phyloP scores from a whole-genome alignment of 2,329 filamentous ascomycete genomes.

The Hawksworthiomyces lignivorus region DNA sequence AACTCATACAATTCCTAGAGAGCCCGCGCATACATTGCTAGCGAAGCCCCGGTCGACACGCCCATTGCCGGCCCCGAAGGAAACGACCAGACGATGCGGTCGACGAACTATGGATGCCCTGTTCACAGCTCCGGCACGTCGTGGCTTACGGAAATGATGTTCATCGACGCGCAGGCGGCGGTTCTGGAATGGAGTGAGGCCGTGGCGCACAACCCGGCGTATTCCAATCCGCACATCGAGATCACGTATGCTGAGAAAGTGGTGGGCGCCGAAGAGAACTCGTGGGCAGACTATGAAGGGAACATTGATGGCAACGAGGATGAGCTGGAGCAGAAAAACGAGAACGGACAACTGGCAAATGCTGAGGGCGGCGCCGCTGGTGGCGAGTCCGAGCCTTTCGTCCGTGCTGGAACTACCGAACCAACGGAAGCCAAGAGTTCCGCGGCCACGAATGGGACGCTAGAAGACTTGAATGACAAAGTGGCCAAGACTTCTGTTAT shows the following conservation, averaged over 20 bases:
- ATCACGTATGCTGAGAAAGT: slow-evolving; percentile 15
- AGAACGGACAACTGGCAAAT: too few relatives aligned
- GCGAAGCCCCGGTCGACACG: slow-evolving; percentile 40
- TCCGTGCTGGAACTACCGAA: too few relatives aligned
- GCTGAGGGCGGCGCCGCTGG: too few relatives aligned
- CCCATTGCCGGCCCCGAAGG: slow-evolving; percentile 46
- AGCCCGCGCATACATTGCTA: slow-evolving; percentile 53
- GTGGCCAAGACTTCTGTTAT: too few relatives aligned
- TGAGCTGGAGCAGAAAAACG: background rate
- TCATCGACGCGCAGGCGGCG: slow-evolving; percentile 35
- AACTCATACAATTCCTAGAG: slow-evolving; percentile 33
- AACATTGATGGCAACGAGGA: background rate
- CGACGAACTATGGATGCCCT: slow-evolving; percentile 51
- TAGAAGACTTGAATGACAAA: too few relatives aligned
- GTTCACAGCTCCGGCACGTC: slow-evolving; percentile 62
- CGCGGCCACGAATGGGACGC: too few relatives aligned
- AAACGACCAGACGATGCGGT: slow-evolving; percentile 30
- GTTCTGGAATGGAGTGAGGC: slow-evolving; percentile 21
- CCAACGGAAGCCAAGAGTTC: too few relatives aligned
- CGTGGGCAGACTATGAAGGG: slow-evolving; percentile 5
- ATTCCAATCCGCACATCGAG: slow-evolving; percentile 18
- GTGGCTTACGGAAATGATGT: slow-evolving; percentile 51
- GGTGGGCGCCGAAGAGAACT: background rate
- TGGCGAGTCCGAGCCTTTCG: too few relatives aligned
- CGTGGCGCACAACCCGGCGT: slow-evolving; percentile 18